Evolutionary conservation across 805 yeast genomes (phyloP).

Genomic region (Wickerhamiella azyma): DNA sequence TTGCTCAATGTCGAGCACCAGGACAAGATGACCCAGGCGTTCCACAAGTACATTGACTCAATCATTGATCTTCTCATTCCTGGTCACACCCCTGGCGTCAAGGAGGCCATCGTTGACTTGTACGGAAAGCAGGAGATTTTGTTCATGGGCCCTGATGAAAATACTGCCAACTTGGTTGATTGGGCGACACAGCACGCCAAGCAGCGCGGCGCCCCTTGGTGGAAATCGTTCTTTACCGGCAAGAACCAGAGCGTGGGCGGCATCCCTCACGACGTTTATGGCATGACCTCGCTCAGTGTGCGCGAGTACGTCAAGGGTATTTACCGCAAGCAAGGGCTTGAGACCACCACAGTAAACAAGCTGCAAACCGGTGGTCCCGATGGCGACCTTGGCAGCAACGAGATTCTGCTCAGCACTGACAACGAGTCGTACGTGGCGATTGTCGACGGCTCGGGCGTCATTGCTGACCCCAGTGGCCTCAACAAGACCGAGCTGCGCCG

Average conservation of each 20-base stretch:
- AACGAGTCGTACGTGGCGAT: constrained; percentile 75
- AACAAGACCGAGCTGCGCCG: constrained; percentile 64
- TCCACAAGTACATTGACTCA: constrained; percentile 85
- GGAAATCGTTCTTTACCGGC: constrained; percentile 98
- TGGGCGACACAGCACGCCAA: constrained; percentile 97
- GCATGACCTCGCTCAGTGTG: constrained; percentile 93
- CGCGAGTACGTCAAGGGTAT: constrained; percentile 81
- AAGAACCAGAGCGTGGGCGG: constrained; percentile 88
- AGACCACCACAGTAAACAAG: constrained; percentile 49
- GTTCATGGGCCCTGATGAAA: constrained; percentile 98
- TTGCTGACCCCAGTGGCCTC: constrained; percentile 83
- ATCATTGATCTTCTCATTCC: constrained; percentile 71
- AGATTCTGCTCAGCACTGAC: constrained; percentile 57
- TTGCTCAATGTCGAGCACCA: constrained; percentile 59
- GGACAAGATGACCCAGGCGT: constrained; percentile 67
- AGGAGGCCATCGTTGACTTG: constrained; percentile 74
- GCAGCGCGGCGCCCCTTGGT: constrained; percentile 86
- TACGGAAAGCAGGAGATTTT: constrained; percentile 77
- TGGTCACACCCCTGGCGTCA: constrained; percentile 56
- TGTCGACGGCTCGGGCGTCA: constrained; percentile 92
- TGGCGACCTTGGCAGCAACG: constrained; percentile 95
- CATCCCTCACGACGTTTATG: constrained; percentile 95
- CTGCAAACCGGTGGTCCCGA: constrained; percentile 98
- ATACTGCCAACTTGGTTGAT: constrained; percentile 87
- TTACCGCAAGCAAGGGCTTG: constrained; percentile 59